Evolutionary conservation across 2,329 filamentous ascomycete species (phyloP), one percentile per base, ranked within the genome.

Genomic region (Colletotrichum horii): DNA sequence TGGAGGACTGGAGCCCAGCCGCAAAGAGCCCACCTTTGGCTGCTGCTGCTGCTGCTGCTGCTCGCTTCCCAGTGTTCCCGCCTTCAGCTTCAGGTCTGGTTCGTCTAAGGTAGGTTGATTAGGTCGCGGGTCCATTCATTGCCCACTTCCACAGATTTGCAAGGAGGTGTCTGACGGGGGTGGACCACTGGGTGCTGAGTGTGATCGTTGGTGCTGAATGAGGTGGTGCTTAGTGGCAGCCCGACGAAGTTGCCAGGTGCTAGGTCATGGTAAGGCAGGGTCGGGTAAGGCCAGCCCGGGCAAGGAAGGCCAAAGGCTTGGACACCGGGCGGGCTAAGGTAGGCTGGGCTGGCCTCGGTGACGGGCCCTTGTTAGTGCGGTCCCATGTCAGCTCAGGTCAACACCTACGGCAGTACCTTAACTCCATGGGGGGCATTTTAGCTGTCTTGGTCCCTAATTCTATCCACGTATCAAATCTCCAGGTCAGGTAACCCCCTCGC

Each of bases 341-440:
- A 64, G 38, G 55, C 55, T 67, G 38, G 69, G 69, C 36, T 34
- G 64, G 38, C 70, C 56, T 67, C 56, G 69, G 73, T 67, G 69
- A 67, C 72, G 61, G 72, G 36, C 52, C 72, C 68, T 67, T 75
- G 52, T 74, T 71, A 66, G 72, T 72, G 64, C 70, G 64, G 32
- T 22, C 24, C 52, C 48, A n/a, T 66, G 43, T 66, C 36, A 36
- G 38, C 15, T 30, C 22, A 48, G 38, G 28, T 28, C 28, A 5
- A 5, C 28, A 28, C 28, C 28, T n/a, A n/a, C n/a, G n/a, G n/a
- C n/a, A n/a, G n/a, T n/a, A n/a, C n/a, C n/a, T n/a, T n/a, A n/a
- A n/a, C n/a, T 26, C 7, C 14, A 26, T 9, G 56, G 22, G 28
- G 24, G 24, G 7, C 16, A 24, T 32, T 43, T 65, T 43, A 65